Base-by-base conservation (phyloP, 2,329 filamentous ascomycete genomes). In the Xylaria sp. region DNA sequence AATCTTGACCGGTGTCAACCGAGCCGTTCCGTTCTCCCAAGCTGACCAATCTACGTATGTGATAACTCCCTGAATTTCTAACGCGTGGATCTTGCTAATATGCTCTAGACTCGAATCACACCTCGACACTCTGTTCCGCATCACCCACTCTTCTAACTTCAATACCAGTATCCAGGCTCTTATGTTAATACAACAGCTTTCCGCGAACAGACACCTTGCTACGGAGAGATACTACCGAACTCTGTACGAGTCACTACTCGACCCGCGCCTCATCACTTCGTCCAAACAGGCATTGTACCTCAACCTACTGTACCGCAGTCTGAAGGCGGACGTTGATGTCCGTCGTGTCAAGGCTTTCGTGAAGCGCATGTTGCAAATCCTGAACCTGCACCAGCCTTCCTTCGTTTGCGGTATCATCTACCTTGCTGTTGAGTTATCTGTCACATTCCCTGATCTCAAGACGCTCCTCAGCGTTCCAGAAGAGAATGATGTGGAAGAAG, bases 101-200 rank as follows among this genome's bases (percentile, higher is more conserved):
- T 57, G 18, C 42, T 34, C 59, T 64, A 89, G 86, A 23, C 84
- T 97, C 65, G 90, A 95, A 70, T 86, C 88, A 60, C 93, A 99
- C 70, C 84, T 99, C 59, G 89, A 97, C 71, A 97, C 93, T 2
- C 82, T 99, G 30, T 99, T 97, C 82, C 88, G 86, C 68, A 94
- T 99, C 69, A 96, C 94, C 0, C 94, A 99, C 75, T 97, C 93
- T 0, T 91, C 93, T 59, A 99, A 99, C 75, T 97, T 99, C 82
- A 99, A 97, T 76, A 99, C 94, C 0, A 94, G 92, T 71, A 91
- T 99, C 44, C 94, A 99, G 75, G 93, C 94, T 39, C 83, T 99
- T 65, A 89, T 96, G 77, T 80, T 99, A 52, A 95, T 99, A 66
- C 94, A 97, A 72, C 94, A 97, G 73, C 83, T 99, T 34, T 90